Conservation (phyloP, 306 rosid genomes). For the Alnus rubra region DNA sequence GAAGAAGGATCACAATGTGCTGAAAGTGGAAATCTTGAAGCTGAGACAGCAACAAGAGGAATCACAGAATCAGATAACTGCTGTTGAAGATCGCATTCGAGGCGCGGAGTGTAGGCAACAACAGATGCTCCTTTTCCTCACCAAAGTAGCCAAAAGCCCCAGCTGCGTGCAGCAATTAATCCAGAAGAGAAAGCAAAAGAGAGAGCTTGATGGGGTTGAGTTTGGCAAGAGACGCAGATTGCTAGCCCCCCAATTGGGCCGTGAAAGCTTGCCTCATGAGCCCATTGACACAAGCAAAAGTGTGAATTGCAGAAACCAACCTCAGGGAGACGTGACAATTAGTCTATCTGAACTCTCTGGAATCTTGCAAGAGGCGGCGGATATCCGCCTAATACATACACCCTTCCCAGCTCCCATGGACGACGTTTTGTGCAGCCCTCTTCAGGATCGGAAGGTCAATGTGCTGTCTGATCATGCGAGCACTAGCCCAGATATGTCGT, state of each 20-base stretch:
- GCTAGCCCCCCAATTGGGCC: slow-evolving; percentile 31
- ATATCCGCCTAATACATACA: slow-evolving; percentile 18
- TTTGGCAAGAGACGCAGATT: slow-evolving; percentile 57
- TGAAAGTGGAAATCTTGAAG: slow-evolving; percentile 63
- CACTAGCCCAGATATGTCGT: slow-evolving; percentile 29
- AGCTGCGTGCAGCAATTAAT: slow-evolving; percentile 42
- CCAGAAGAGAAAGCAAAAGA: slow-evolving; percentile 44
- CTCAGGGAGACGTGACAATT: slow-evolving; percentile 29
- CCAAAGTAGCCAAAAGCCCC: slow-evolving; percentile 49
- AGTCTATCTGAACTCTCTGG: slow-evolving; percentile 44
- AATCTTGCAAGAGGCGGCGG: slow-evolving; percentile 28
- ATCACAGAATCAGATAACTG: slow-evolving; percentile 47
- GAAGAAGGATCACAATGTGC: slow-evolving; percentile 54
- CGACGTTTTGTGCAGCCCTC: slow-evolving; percentile 31
- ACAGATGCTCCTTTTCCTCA: slow-evolving; percentile 62
- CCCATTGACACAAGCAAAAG: slow-evolving; percentile 15
- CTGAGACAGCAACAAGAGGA: slow-evolving; percentile 61
- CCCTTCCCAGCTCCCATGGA: slow-evolving; percentile 26
- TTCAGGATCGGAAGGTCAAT: slow-evolving; percentile 24
- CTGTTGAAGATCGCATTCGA: slow-evolving; percentile 53
- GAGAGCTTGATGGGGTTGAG: slow-evolving; percentile 46
- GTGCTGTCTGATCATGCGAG: slow-evolving; percentile 15
- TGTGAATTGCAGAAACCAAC: slow-evolving; percentile 33
- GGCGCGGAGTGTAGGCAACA: slow-evolving; percentile 55
- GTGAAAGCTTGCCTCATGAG: slow-evolving; percentile 24